These are phyloP conservation scores for Betula pendula DNA, from an alignment of 306 rosid genomes.

Conservation along the genomic window DNA sequence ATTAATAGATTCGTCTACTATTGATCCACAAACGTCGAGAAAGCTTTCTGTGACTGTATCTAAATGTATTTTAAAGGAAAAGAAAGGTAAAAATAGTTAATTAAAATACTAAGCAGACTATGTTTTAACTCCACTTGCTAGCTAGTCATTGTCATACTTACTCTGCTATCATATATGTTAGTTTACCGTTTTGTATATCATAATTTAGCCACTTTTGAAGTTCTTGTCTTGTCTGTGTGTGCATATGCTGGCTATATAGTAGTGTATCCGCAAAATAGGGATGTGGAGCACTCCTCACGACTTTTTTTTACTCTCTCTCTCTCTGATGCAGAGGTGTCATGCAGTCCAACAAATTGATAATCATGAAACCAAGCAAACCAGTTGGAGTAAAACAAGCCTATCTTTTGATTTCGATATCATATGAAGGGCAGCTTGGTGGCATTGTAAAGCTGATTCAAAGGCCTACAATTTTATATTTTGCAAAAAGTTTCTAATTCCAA, in stretches of 20 bases:
- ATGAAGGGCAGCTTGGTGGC: too few relatives aligned
- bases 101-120: constrained; percentile 20
- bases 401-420: too few relatives aligned
- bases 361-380: too few relatives aligned
- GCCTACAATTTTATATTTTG: too few relatives aligned
- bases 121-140: constrained; percentile 19
- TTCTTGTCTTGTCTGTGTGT: constrained; percentile 14
- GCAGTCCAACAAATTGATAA: too few relatives aligned
- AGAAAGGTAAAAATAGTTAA: constrained; percentile 51
- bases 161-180: constrained; percentile 15
- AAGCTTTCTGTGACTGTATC: constrained; percentile 66
- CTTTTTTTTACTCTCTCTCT: not conserved
- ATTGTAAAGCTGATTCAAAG: too few relatives aligned
- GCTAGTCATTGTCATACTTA: constrained; percentile 2
- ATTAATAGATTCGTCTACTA: constrained; percentile 85
- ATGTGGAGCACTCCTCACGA: not conserved
- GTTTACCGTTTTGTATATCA: not conserved
- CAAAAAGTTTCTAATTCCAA: too few relatives aligned
- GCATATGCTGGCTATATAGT: constrained; percentile 4
- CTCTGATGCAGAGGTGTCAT: not conserved
- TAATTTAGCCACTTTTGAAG: constrained; percentile 8
- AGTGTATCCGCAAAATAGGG: constrained; percentile 4
- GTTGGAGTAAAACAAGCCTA: too few relatives aligned
- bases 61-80: constrained; percentile 57
- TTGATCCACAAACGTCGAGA: constrained; percentile 90